Percentiles rank a stretch among this genome's conserved stretches.
phyloP scores from a whole-genome alignment of 1,284 basidiomycete genomes.

The Pseudozyma thailandica region DNA sequence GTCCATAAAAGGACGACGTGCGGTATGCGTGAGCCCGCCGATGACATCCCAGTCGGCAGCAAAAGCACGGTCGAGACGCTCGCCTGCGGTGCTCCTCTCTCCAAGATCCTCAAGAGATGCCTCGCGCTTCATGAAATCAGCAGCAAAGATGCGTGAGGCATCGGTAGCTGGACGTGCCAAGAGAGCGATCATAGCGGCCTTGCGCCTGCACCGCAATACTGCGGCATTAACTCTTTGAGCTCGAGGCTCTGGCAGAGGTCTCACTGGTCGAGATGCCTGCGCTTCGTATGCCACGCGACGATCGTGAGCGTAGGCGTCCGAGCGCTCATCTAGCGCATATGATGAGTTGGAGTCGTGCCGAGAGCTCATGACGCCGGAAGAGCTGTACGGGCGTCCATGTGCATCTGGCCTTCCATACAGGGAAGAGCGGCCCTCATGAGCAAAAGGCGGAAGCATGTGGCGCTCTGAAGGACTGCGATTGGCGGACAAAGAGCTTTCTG shows the following conservation, averaged over 20 bases:
- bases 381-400: conserved; percentile 19
- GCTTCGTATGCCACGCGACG: conserved; percentile 10
- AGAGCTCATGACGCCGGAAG: conserved; percentile 4
- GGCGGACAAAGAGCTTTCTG: conserved; percentile 2
- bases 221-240: conserved; percentile 3
- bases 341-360: conserved; percentile 6
- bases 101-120: conserved; percentile 26
- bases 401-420: conserved; percentile 2
- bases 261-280: conserved; percentile 6
- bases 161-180: conserved; percentile 32
- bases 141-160: conserved; percentile 22
- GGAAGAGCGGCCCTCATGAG: conserved; percentile 4
- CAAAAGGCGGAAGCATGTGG: conserved; percentile 13
- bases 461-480: conserved; percentile 27
- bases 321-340: conserved; percentile 16
- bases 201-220: conserved; percentile 24
- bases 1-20: conserved; percentile 43
- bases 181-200: conserved; percentile 28
- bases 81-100: conserved; percentile 15
- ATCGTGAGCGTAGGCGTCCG: conserved; percentile 17
- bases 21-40: conserved; percentile 21
- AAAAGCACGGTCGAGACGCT: conserved; percentile 36
- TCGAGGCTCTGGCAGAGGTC: conserved; percentile 24
- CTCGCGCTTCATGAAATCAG: conserved; percentile 14
- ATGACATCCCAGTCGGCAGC: conserved; percentile 41